These are phyloP conservation scores for Tolypocladium amazonense DNA, from an alignment of 2,329 filamentous ascomycete species.

Conservation along the genomic window DNA sequence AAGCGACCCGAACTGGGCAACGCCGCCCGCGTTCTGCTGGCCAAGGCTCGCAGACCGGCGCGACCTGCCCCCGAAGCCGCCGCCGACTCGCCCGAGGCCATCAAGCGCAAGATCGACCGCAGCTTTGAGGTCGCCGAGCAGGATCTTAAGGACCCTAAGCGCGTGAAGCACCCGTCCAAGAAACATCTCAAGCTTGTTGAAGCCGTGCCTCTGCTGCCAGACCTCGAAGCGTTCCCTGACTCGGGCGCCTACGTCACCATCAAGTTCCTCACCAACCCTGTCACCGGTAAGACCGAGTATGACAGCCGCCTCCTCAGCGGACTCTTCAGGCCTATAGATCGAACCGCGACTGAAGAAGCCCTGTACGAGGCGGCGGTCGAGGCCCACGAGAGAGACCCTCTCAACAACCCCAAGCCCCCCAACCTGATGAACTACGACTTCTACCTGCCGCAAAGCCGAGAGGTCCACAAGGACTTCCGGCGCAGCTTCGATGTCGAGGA, in stretches of 20 bases:
- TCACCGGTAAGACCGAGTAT: slow-evolving; percentile 39
- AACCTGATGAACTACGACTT: slow-evolving; percentile 57
- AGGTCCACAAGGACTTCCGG: slow-evolving; percentile 44
- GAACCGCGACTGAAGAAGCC: slow-evolving; percentile 41
- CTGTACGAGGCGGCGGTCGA: slow-evolving; percentile 39
- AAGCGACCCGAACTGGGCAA: slow-evolving; percentile 39
- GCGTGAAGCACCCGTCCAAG: slow-evolving; percentile 49
- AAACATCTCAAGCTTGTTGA: slow-evolving; percentile 47
- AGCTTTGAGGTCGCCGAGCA: slow-evolving; percentile 45
- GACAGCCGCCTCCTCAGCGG: slow-evolving; percentile 51
- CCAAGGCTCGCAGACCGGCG: slow-evolving; percentile 20
- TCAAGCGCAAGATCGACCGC: slow-evolving; percentile 57
- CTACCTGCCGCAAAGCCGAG: slow-evolving; percentile 43
- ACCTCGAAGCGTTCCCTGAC: slow-evolving; percentile 59
- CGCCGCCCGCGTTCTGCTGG: slow-evolving; percentile 24
- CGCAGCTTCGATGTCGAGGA: slow-evolving; percentile 49
- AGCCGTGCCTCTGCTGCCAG: slow-evolving; percentile 51
- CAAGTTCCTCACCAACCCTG: slow-evolving; percentile 58
- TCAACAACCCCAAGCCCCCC: slow-evolving; percentile 42
- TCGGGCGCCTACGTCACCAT: slow-evolving; percentile 58
- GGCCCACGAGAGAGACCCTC: slow-evolving; percentile 45
- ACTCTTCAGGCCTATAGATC: slow-evolving; percentile 50
- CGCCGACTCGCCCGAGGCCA: slow-evolving; percentile 53
- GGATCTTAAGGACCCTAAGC: slow-evolving; percentile 41
- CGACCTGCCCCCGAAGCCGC: slow-evolving; percentile 47